Base-by-base conservation (phyloP, 140 eudicot genomes). In the Stevia rebaudiana region DNA sequence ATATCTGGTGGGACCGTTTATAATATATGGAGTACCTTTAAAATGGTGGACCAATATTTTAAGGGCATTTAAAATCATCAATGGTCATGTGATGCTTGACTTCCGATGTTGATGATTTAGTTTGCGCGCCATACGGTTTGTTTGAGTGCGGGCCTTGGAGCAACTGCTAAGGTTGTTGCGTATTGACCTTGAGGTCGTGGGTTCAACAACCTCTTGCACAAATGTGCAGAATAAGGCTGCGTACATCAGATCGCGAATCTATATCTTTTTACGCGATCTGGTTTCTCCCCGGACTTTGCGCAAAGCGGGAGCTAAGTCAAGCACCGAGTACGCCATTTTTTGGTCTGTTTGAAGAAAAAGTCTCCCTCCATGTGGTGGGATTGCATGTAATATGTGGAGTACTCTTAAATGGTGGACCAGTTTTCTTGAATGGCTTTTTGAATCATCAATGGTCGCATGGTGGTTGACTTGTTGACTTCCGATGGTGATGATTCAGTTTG, bases 1-100 rank as follows among this genome's bases (percentile, higher is more conserved):
- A n/a, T n/a, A 44, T 81, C 79, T 74, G 83, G 67, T 65, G 78
- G 73, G 78, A 83, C 78, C 80, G 53, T 4, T 1, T 28, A 28
- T 28, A 28, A 28, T 35, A 36, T 67, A 70, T 78, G 95, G 92
- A n/a, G 81, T 86, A 57, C 76, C 94, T 83, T 88, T 82, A 72
- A 59, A 73, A 66, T 73, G 86, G 80, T 80, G 94, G 89, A 80
- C 95, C 94, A 75, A 77, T 68, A 55, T 72, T 75, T 58, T 74
- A 74, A 52, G 94, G 96, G 91, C 91, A 86, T 84, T 82, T 84
- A 72, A 87, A 91, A 83, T 85, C 95, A 83, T 80, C 90, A 81
- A 83, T 74, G 83, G 76, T 88, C 79, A 52, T 37, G 73, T 84
- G 77, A 81, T 71, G 50, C 82, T 28, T 71, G 87, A 78, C 84